Evolutionary conservation across 148 eudicot genomes (phyloP), one percentile per base, ranked within the genome.

Genomic region (Chenopodium formosanum): DNA sequence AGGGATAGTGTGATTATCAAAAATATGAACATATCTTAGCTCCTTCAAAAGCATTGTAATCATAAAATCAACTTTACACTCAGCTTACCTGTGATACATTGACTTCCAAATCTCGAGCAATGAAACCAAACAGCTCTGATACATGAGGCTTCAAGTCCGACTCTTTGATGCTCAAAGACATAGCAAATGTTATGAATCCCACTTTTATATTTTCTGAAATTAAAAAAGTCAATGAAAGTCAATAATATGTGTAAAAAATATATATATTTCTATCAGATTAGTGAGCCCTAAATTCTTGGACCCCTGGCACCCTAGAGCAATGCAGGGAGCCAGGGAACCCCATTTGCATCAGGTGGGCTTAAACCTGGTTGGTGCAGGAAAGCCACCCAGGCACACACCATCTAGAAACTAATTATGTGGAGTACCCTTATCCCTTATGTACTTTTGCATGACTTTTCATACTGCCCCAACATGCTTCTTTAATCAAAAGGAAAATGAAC

Each of bases 51-150:
- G 47, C 19, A 34, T 62, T 44, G 37, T 29, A 29, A 62, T 44
- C 22, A n/a, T 27, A 66, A 78, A 60, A 75, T 19, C 65, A 58
- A 44, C 76, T 78, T 34, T 52, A 34, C 19, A 70, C 74, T 29
- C 64, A 62, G 73, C 73, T 83, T 82, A 92, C 99, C 98, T 96
- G 98, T 69, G 98, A 94, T 71, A 22, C 46, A 70, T 90, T 89
- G 50, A 94, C 89, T 80, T 77, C 87, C 48, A 94, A 84, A 68
- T 91, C 94, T 83, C 89, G 80, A 66, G 95, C 92, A 86, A 96
- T 87, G 23, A 84, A 44, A 58, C 87, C 84, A 71, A 89, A 81
- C 76, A 96, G 89, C 80, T 94, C 92, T 44, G 91, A 62, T 60
- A 91, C 75, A 69, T 63, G 94, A 78, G 97, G 91, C 85, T 91